A percentile compares a stretch with the other conserved stretches of the same genome.
phyloP scores from a whole-genome alignment of 345 rosid genomes.

The Microcos paniculata region DNA sequence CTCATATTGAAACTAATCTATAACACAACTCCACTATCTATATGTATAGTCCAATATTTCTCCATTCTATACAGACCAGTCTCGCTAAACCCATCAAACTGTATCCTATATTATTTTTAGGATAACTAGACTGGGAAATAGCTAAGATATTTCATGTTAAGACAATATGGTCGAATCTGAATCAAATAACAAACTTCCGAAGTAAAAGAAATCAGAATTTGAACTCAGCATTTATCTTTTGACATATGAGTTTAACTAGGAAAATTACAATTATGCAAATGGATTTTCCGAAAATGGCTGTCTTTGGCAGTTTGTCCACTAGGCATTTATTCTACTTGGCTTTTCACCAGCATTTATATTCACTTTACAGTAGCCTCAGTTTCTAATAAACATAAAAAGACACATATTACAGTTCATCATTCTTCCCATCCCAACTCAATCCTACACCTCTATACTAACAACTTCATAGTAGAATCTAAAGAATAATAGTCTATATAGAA shows the following conservation, averaged over 20 bases:
- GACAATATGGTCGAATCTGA: background rate
- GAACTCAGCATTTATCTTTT: background rate
- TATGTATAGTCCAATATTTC: background rate
- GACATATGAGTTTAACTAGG: background rate
- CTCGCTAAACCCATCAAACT: background rate
- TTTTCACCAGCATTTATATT: background rate
- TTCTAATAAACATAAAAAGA: background rate
- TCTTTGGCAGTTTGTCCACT: background rate
- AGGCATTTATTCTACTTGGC: background rate
- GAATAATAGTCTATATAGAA: background rate
- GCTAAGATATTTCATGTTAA: background rate
- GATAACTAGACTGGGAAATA: background rate
- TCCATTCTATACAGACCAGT: background rate
- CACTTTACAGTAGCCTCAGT: background rate
- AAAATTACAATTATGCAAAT: background rate
- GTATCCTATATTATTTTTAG: background rate
- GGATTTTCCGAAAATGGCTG: background rate
- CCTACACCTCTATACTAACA: background rate
- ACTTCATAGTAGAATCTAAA: slow-evolving; percentile 5
- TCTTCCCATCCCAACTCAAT: background rate
- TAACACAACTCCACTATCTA: background rate
- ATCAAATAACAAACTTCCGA: background rate
- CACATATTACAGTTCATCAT: background rate
- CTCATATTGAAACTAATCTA: background rate
- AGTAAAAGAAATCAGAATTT: background rate